Percentiles rank a stretch among this genome's conserved stretches.
phyloP scores from a whole-genome alignment of 768 basidiomycete genomes.

The Russula ochroleuca region DNA sequence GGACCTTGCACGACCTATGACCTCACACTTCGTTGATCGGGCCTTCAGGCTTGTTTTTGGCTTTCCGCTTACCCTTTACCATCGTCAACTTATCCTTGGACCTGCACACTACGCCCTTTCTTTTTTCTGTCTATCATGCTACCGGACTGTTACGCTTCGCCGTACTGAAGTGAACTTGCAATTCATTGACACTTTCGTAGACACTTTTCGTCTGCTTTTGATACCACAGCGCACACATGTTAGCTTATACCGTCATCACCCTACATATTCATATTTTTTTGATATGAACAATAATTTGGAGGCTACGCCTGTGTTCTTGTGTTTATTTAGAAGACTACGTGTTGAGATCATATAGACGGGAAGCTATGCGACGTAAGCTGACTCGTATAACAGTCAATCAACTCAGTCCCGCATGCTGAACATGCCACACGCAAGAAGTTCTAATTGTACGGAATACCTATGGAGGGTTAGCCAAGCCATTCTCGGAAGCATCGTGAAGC shows the following conservation, averaged over 20 bases:
- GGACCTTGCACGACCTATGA: slow-evolving; percentile 21
- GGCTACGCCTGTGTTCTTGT: background rate
- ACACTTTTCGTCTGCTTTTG: slow-evolving; percentile 10
- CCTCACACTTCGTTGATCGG: slow-evolving; percentile 12
- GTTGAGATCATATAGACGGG: background rate
- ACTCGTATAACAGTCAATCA: background rate
- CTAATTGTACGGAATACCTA: slow-evolving; percentile 27
- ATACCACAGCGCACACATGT: slow-evolving; percentile 18
- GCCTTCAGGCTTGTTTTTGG: background rate
- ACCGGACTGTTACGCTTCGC: slow-evolving; percentile 2
- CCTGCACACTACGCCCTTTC: background rate
- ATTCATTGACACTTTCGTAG: slow-evolving; percentile 5
- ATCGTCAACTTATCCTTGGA: slow-evolving; percentile 1
- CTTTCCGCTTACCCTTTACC: background rate
- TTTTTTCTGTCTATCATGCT: slow-evolving; percentile 7
- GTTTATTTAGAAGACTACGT: slow-evolving; percentile 2
- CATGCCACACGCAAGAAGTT: background rate
- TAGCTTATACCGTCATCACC: slow-evolving; percentile 19
- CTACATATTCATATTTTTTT: slow-evolving; percentile 10
- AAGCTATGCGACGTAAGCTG: background rate
- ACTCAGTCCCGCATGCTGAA: no score
- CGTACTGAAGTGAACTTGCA: background rate
- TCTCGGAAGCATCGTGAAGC: background rate
- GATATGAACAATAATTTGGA: slow-evolving; percentile 11
- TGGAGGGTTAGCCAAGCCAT: background rate